Evolutionary conservation across 2,329 filamentous ascomycete genomes (phyloP), one percentile per base, ranked within the genome.

Genomic region (Pseudogymnoascus sp.): DNA sequence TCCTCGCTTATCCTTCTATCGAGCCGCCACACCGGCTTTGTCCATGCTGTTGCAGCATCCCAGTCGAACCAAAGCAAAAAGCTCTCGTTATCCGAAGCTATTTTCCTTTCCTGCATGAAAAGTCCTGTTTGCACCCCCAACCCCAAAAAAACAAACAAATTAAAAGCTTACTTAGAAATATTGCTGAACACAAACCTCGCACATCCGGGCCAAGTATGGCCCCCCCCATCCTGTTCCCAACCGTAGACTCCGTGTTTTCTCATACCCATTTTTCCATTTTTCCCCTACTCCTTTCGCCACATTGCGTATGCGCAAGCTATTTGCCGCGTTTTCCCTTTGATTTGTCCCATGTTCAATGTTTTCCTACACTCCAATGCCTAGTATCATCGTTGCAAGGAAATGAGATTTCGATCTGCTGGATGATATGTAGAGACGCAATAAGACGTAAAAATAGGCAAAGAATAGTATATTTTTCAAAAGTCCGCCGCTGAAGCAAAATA

Each of bases 401-500:
- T 14, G 51, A 57, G 11, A 57, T 18, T 57, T 57, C 26, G 51
- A 31, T 57, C 18, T 34, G 51, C 51, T 21, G 29, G n/a, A 18
- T 12, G 16, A 34, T 57, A 57, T 57, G 51, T 57, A 57, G 51
- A 57, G 45, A 54, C 45, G 45, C 23, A 51, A 51, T 23, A 54
- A 54, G 47, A 54, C 23, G 47, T 57, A 57, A 57, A 57, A 57
- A 57, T 57, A 5, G 51, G 26, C 51, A 57, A 57, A n/a, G 34
- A 57, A 57, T 34, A 34, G 51, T 34, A 57, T 57, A 34, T 57
- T 34, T 57, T 57, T 57, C 51, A 57, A 57, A 57, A 57, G 18
- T 21, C 51, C 29, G 51, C 51, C 51, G 29, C 51, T 57, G 29
- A 57, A 34, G 51, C 51, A 57, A 54, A 54, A 21, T 57, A 57